Percentiles rank a stretch among this genome's conserved stretches.
phyloP scores from a whole-genome alignment of 2,329 filamentous ascomycete species.

The Cladosporium velox region DNA sequence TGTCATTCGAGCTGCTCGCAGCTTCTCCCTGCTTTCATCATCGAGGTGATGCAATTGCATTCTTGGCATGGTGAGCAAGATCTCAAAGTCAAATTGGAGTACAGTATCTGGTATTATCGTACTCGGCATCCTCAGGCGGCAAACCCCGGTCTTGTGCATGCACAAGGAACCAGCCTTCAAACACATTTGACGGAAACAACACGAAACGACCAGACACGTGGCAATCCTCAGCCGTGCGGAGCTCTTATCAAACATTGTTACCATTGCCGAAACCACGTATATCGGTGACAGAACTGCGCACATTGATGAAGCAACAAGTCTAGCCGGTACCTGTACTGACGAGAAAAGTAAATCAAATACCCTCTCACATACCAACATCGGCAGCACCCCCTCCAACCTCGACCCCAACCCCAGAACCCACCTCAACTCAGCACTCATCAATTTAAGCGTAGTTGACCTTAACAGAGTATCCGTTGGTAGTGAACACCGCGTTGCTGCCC shows the following conservation, averaged over 20 bases:
- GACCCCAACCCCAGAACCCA: background rate
- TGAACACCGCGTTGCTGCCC: constrained; percentile 27
- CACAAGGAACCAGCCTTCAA: background rate
- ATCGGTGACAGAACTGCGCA: background rate
- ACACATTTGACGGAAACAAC: background rate
- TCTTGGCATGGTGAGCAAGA: background rate
- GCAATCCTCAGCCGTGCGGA: background rate
- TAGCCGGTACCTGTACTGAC: background rate
- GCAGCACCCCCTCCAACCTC: background rate
- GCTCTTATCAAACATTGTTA: background rate
- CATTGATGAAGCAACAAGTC: background rate
- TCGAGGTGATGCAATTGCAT: background rate
- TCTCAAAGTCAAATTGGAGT: background rate
- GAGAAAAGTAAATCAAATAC: background rate
- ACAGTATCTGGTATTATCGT: background rate
- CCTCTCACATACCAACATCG: background rate
- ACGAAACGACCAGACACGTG: background rate
- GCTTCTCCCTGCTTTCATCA: background rate
- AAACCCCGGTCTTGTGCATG: background rate
- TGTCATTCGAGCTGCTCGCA: background rate
- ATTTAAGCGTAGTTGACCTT: constrained; percentile 12
- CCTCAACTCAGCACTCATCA: background rate
- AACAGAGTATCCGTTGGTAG: constrained; percentile 22
- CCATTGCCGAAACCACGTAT: background rate
- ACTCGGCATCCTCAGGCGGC: background rate